A percentile compares a stretch with the other conserved stretches of the same genome.
These are phyloP conservation scores for Setaria italica DNA, from an alignment of 202 grass and related monocot species.

Conservation along the genomic window DNA sequence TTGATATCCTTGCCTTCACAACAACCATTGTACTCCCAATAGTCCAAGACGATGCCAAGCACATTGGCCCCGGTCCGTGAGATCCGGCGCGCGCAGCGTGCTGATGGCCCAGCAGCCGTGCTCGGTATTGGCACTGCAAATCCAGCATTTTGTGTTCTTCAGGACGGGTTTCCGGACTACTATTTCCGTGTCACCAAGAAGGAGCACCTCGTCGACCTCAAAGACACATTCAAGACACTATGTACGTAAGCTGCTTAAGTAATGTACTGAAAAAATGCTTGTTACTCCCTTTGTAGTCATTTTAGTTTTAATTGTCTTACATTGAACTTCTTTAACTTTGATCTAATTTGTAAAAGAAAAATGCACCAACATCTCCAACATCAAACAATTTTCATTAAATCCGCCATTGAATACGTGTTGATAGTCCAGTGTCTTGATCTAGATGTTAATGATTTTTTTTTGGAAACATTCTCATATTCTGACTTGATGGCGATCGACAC, in stretches of 20 bases:
- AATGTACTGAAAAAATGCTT: background rate
- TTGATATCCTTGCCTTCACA: background rate
- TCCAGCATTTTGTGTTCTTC: slow-evolving; percentile 26
- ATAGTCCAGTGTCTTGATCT: too few species aligned
- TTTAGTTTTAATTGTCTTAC: too few species aligned
- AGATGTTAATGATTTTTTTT: too few species aligned
- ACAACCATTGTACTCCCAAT: background rate
- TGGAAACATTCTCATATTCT: too few species aligned
- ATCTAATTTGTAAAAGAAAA: too few species aligned
- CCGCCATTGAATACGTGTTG: too few species aligned
- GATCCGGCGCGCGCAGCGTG: slow-evolving; percentile 39
- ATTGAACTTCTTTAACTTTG: too few species aligned
- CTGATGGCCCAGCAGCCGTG: slow-evolving; percentile 44
- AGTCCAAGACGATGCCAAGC: background rate
- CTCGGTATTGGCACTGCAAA: slow-evolving; percentile 52
- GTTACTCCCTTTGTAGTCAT: too few species aligned
- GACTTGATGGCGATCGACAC: background rate
- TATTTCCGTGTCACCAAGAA: slow-evolving; percentile 49
- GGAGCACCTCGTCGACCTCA: slow-evolving; percentile 51
- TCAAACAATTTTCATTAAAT: too few species aligned
- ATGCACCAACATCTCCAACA: too few species aligned
- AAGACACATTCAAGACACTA: slow-evolving; percentile 47
- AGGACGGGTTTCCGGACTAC: slow-evolving; percentile 46
- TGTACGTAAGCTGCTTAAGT: slow-evolving; percentile 12
- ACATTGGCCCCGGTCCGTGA: background rate